phyloP scores from a whole-genome alignment of 2,329 filamentous ascomycete species.

The Rutstroemia sydowiana region DNA sequence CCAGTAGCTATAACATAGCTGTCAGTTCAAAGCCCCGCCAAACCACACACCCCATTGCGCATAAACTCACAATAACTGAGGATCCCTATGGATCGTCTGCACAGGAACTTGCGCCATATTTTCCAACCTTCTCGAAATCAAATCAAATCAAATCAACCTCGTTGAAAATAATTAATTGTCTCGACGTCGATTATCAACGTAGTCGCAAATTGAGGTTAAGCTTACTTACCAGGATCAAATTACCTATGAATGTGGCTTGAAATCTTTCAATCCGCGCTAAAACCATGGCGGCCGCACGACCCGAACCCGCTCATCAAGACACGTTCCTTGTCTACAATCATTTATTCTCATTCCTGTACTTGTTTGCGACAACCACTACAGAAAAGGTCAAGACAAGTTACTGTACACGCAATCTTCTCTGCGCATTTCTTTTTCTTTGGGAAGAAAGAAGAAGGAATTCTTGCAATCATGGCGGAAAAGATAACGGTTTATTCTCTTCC shows the following conservation, averaged over 20 bases:
- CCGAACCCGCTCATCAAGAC: constrained; percentile 24
- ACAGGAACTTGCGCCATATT: constrained; percentile 77
- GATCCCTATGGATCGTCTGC: constrained; percentile 97
- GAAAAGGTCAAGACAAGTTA: no score
- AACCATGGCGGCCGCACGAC: constrained; percentile 8
- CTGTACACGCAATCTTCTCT: background rate
- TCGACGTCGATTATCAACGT: background rate
- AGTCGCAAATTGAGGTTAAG: constrained; percentile 3
- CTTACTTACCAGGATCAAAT: no score
- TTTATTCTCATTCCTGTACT: background rate
- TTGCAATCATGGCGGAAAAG: constrained; percentile 7
- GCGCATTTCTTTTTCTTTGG: background rate
- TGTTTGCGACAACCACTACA: constrained; percentile 6
- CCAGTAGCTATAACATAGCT: constrained; percentile 69
- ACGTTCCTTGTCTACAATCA: constrained; percentile 20
- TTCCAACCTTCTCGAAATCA: no score
- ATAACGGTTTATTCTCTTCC: constrained; percentile 11
- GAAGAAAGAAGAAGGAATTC: background rate
- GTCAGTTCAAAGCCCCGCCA: constrained; percentile 20
- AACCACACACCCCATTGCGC: constrained; percentile 12
- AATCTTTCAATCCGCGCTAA: constrained; percentile 24
- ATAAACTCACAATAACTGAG: constrained; percentile 79
- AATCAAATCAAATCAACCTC: no score
- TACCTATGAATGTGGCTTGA: no score
- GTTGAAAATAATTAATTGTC: no score